Evolutionary conservation across 73 alveolate genomes (phyloP).

Genomic region (Paramecium sexaurelia): DNA sequence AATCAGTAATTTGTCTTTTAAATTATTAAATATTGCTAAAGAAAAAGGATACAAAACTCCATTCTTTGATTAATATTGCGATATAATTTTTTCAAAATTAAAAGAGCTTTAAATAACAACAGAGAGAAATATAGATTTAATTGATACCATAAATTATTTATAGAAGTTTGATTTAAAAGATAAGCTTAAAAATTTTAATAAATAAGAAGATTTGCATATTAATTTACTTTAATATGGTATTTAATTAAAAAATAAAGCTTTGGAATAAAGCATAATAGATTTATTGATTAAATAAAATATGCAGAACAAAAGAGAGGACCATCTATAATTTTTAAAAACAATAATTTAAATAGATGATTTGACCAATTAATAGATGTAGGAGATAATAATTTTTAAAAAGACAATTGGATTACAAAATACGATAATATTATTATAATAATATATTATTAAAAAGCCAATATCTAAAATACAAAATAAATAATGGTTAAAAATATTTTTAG

Average conservation of each 20-base stretch:
- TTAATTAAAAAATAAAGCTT: background rate
- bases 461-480: background rate
- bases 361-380: background rate
- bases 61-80: background rate
- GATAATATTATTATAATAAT: background rate
- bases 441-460: background rate
- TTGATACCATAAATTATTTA: background rate
- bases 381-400: background rate
- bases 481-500: background rate
- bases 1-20: background rate
- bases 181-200: background rate
- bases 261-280: too few relatives aligned
- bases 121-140: background rate
- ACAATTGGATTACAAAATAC: background rate
- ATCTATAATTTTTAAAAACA: background rate
- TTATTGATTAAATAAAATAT: background rate
- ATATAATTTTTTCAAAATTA: background rate
- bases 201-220: background rate
- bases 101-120: background rate
- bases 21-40: background rate
- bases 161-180: background rate
- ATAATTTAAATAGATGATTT: background rate
- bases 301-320: background rate
- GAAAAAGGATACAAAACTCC: background rate
- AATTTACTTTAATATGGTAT: background rate